Percentiles rank a stretch among this genome's conserved stretches.
Conservation (phyloP, 2,329 filamentous ascomycete species). For the Exophiala aquamarina region DNA sequence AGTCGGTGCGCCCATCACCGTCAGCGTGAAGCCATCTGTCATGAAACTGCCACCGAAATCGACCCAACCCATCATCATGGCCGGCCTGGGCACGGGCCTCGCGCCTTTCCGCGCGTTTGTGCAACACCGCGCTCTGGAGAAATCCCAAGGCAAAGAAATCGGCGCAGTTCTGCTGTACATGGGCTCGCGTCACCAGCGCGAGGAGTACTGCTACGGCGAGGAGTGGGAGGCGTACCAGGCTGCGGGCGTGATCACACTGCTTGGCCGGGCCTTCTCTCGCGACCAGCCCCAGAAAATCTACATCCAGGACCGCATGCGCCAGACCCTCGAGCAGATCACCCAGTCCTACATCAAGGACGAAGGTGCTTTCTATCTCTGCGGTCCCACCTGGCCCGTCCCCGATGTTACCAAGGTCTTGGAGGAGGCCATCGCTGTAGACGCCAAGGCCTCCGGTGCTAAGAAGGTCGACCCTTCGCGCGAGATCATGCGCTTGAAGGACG, state of each 20-base stretch:
- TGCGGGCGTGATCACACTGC: conserved; percentile 88
- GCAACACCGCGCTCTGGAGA: conserved; percentile 96
- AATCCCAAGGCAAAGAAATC: conserved; percentile 94
- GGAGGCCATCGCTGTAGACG: conserved; percentile 82
- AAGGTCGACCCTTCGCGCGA: conserved; percentile 85
- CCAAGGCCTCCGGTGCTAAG: conserved; percentile 63
- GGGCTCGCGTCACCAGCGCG: conserved; percentile 92
- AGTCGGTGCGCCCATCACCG: conserved; percentile 77
- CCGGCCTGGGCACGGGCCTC: conserved; percentile 93
- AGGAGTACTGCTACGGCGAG: conserved; percentile 98
- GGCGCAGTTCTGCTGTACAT: conserved; percentile 93
- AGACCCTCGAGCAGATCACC: conserved; percentile 79
- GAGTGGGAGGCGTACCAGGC: conserved; percentile 99
- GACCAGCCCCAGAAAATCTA: conserved; percentile 99
- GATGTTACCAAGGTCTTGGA: conserved; percentile 92
- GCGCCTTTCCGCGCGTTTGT: conserved; percentile 99
- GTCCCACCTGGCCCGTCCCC: conserved; percentile 96
- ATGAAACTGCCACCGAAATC: conserved; percentile 95
- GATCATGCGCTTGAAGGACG: conserved; percentile 97
- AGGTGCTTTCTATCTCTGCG: conserved; percentile 94
- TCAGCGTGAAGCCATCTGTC: conserved; percentile 94
- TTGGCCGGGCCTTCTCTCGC: conserved; percentile 91
- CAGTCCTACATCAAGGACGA: conserved; percentile 84
- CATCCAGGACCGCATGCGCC: conserved; percentile 96
- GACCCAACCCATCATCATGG: conserved; percentile 96